phyloP scores from a whole-genome alignment of 139 green algal species.

The Penium margaritaceum region DNA sequence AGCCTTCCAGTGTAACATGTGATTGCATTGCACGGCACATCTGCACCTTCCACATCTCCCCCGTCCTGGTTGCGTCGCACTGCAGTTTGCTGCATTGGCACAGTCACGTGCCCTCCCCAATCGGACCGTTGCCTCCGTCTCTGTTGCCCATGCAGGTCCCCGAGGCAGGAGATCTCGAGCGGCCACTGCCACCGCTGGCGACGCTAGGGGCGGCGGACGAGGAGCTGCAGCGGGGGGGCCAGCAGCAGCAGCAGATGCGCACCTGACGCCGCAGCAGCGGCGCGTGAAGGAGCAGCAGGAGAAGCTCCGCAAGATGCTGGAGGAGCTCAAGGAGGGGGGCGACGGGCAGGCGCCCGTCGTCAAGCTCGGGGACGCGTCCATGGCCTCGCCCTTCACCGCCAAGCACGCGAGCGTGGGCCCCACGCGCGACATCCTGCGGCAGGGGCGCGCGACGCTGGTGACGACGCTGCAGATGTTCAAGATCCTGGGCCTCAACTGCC shows the following conservation, averaged over 20 bases:
- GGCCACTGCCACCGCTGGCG: too few relatives aligned
- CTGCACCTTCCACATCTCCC: too few relatives aligned
- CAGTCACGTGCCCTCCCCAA: too few relatives aligned
- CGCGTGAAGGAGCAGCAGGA: conserved; percentile 40
- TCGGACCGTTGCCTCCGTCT: too few relatives aligned
- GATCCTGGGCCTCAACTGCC: conserved; percentile 92
- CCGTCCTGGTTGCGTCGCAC: too few relatives aligned
- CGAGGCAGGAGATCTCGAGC: too few relatives aligned
- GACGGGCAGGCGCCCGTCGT: conserved; percentile 43
- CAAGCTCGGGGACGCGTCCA: conserved; percentile 56
- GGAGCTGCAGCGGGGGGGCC: background rate
- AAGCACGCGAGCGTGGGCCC: conserved; percentile 50
- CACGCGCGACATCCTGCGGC: conserved; percentile 49
- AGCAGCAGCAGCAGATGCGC: background rate
- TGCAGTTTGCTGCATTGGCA: too few relatives aligned
- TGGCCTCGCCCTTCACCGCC: conserved; percentile 57
- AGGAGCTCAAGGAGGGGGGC: conserved; percentile 33
- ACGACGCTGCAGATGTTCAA: conserved; percentile 95
- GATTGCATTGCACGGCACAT: too few relatives aligned
- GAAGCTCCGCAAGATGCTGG: conserved; percentile 34
- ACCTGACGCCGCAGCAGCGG: conserved; percentile 5
- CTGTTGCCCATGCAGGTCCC: too few relatives aligned
- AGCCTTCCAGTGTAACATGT: too few relatives aligned
- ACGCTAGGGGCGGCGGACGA: background rate
- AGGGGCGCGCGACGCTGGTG: conserved; percentile 58